phyloP scores from a whole-genome alignment of 2,329 filamentous ascomycete species.

The Triangularia verruculosa region DNA sequence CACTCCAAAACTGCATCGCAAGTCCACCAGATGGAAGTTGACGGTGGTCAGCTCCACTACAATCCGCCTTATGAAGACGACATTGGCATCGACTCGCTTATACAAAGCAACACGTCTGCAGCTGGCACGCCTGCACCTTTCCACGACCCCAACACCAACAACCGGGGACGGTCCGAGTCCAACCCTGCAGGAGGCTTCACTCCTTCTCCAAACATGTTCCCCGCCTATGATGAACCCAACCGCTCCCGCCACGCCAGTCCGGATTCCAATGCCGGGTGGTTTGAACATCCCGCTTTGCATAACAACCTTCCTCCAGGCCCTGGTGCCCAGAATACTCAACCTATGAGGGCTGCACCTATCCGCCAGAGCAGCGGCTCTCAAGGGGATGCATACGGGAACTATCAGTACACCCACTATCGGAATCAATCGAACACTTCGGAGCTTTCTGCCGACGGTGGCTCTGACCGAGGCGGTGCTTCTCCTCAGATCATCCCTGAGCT shows the following conservation, averaged over 20 bases:
- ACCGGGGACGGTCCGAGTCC: constrained; percentile 23
- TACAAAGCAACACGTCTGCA: constrained; percentile 23
- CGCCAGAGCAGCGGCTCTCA: constrained; percentile 35
- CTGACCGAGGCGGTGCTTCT: constrained; percentile 27
- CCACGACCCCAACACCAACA: neutral
- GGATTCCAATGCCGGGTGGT: constrained; percentile 29
- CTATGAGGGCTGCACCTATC: constrained; percentile 21
- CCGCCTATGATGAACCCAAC: constrained; percentile 22
- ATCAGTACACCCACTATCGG: constrained; percentile 35
- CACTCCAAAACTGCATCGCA: constrained; percentile 29
- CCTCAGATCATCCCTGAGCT: constrained; percentile 33
- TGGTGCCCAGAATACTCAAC: constrained; percentile 13
- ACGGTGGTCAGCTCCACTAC: constrained; percentile 33
- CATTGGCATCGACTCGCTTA: constrained; percentile 42
- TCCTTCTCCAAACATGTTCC: constrained; percentile 22
- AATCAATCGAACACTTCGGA: constrained; percentile 46
- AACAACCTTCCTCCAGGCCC: neutral
- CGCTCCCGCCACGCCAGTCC: constrained; percentile 26
- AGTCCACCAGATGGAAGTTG: constrained; percentile 35
- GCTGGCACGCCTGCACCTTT: constrained; percentile 16
- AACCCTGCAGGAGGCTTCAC: constrained; percentile 15
- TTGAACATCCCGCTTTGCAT: constrained; percentile 18
- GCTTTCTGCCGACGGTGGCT: constrained; percentile 32
- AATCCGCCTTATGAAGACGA: constrained; percentile 43
- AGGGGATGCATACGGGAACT: constrained; percentile 17